Base-by-base conservation (phyloP, 2,329 filamentous ascomycete species). In the Cadophora malorum region DNA sequence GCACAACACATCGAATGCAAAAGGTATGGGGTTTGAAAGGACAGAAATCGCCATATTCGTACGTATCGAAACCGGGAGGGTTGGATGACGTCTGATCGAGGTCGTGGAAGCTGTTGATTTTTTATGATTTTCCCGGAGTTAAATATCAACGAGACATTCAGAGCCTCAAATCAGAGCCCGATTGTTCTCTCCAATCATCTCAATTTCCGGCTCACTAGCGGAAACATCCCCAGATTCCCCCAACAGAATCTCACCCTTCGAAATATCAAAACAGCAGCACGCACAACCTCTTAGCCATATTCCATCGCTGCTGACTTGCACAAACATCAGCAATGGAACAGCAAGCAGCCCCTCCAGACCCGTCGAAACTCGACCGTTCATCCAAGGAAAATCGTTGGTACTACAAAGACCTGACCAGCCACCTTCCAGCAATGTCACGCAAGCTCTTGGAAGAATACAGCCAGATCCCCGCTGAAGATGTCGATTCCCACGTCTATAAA, bases 381-480 rank as follows among this genome's bases (percentile, higher is more conserved):
- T 72, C 67, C 41, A 70, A 67, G 63, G 65, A 70, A 21, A 68
- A 70, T 31, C 60, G 64, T 4, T 71, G 60, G 62, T 71, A 71
- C 60, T 66, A 61, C 50, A 62, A 67, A 61, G 59, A 68, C 14
- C 38, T 70, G 28, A 28, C 25, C 1, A 50, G 9, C 45, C 55
- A 65, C 16, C 41, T 71, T 23, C 49, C 61, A 9, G 59, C 64
- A 10, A 41, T 55, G 35, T 67, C 67, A 25, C 67, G 71, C 35
- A 66, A 70, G 28, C 61, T 73, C 0, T 64, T 74, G 1, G 68
- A 74, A 45, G 67, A 70, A 41, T 73, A 74, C 66, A 68, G 67
- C 25, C 59, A 67, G 3, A 72, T 73, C 31, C 55, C 62, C 38
- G 38, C 67, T 1, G 55, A 62, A 41, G 67, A 72, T 35, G 58